Percentiles rank a stretch among this genome's conserved stretches.
These are phyloP conservation scores for Cenococcum geophilum DNA, from an alignment of 495 filamentous ascomycete genomes.

Conservation along the genomic window DNA sequence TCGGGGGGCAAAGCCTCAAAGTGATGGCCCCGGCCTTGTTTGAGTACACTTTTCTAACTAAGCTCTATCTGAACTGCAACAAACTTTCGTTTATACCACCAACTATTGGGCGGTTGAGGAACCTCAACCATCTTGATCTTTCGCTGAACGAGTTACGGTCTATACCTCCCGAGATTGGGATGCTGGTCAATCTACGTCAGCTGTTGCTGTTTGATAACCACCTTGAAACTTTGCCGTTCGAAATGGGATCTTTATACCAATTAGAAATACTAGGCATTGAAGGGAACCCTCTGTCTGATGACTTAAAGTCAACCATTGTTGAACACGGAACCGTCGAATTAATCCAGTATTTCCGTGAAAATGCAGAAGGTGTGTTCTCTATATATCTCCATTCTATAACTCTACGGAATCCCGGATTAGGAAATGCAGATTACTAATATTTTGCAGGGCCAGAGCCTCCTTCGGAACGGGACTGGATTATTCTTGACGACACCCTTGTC, in stretches of 20 bases:
- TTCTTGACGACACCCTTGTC: constrained; percentile 54
- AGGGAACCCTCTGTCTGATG: constrained; percentile 75
- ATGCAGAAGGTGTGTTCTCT: constrained; percentile 64
- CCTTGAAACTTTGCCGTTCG: constrained; percentile 71
- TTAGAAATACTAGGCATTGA: constrained; percentile 87
- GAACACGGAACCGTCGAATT: constrained; percentile 81
- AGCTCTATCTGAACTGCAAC: constrained; percentile 61
- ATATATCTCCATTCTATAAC: background rate
- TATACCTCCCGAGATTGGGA: constrained; percentile 87
- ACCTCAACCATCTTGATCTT: constrained; percentile 72
- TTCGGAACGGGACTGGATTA: constrained; percentile 61
- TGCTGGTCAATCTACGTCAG: constrained; percentile 79
- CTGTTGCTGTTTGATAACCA: constrained; percentile 85
- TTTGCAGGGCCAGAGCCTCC: constrained; percentile 64
- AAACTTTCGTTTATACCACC: constrained; percentile 69
- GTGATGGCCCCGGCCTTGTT: constrained; percentile 74
- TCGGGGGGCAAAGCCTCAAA: constrained; percentile 86
- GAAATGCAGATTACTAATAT: constrained; percentile 33
- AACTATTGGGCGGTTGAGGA: constrained; percentile 71
- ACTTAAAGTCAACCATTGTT: constrained; percentile 67
- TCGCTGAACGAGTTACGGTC: constrained; percentile 79
- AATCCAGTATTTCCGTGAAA: constrained; percentile 72
- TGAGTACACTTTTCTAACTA: constrained; percentile 76
- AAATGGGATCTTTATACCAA: constrained; percentile 79
- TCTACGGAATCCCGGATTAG: background rate